Base-by-base conservation (phyloP, 148 eudicot genomes). In the Cornus florida region DNA sequence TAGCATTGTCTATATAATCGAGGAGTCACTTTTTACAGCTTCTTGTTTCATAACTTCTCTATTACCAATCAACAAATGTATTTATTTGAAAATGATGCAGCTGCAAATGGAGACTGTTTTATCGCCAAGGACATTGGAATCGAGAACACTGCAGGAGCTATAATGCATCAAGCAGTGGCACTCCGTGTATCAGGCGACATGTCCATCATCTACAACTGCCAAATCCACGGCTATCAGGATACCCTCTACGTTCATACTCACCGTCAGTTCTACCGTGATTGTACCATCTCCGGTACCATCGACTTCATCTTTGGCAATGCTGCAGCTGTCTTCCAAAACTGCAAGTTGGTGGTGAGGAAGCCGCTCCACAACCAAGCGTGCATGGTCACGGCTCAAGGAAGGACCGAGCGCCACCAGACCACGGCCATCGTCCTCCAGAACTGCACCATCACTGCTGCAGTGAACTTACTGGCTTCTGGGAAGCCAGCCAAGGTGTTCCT, bases 271-370 rank as follows among this genome's bases (percentile, higher is more conserved):
- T 92, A 84, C 82, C 85, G 97, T 12, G 92, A 88, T 65, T 89
- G 91, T 73, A 78, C 78, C 50, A 71, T 92, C 82, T 67, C 87
- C 0, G 97, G 97, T 10, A 89, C 91, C 67, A 83, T 91, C 9
- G 94, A 92, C 82, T 88, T 91, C 88, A 84, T 92, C 77, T 89
- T 87, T 32, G 97, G 97, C 0, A 90, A 92, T 35, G 91, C 94
- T 0, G 76, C 78, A 2, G 89, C 88, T 0, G 83, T 92, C 32
- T 89, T 92, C 86, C 97, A 92, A 28, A 87, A 88, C 56, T 91
- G 97, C 77, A 86, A 77, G 33, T 32, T 91, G 62, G 72, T 87
- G 2, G 77, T 89, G 5, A 67, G 94, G 35, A 83, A 84, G 24
- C 94, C 94, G 0, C 13, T 83, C 50, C 80, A 73, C 2, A 74